These are phyloP conservation scores for Boletus sp. DNA, from an alignment of 768 basidiomycete genomes.

Conservation along the genomic window DNA sequence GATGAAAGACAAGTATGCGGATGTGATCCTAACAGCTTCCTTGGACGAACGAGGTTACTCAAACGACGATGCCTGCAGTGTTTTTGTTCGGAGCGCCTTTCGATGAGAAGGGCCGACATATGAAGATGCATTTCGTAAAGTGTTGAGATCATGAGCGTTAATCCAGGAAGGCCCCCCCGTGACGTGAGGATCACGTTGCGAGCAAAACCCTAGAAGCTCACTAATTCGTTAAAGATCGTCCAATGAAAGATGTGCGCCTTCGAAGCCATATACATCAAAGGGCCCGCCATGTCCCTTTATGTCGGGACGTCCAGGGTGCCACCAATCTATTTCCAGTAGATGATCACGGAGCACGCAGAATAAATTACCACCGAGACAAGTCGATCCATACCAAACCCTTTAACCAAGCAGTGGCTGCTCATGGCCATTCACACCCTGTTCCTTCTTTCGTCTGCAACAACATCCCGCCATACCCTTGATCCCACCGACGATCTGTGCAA, in stretches of 20 bases:
- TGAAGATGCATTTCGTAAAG: neutral
- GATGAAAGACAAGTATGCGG: too few relatives aligned
- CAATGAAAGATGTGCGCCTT: neutral
- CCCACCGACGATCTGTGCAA: conserved; percentile 16
- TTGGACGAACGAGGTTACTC: too few relatives aligned
- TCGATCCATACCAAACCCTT: neutral
- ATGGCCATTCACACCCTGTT: neutral
- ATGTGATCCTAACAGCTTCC: too few relatives aligned
- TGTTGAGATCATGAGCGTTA: neutral
- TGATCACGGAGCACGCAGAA: neutral
- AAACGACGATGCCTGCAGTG: neutral
- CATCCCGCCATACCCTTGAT: conserved; percentile 4
- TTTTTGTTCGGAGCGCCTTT: neutral
- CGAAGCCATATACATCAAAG: too few relatives aligned
- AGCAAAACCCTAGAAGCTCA: neutral
- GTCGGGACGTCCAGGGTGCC: neutral
- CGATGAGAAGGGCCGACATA: neutral
- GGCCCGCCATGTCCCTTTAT: neutral
- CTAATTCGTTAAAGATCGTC: neutral
- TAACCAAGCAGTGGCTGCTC: conserved; percentile 18
- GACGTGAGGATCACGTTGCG: neutral
- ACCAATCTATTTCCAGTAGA: neutral
- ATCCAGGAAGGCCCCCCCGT: neutral
- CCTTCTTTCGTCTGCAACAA: conserved; percentile 8
- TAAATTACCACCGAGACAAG: conserved; percentile 2